Evolutionary conservation across 2,329 filamentous ascomycete species (phyloP).

Genomic region (Trichophyton schoenleinii): DNA sequence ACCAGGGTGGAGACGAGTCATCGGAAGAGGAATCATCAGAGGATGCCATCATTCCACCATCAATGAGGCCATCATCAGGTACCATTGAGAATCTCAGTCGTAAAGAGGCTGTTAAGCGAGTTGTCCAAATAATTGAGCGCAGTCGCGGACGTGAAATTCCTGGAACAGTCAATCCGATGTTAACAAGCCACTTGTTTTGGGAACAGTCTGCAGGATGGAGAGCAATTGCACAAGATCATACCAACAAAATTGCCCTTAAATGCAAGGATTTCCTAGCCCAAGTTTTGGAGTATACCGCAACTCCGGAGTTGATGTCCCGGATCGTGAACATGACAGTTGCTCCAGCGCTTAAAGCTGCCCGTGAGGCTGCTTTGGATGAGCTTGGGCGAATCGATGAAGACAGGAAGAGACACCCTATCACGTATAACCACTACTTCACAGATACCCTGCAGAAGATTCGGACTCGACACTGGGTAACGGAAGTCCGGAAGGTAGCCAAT

Average conservation of each 20-base stretch:
- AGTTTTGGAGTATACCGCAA: slow-evolving; percentile 30
- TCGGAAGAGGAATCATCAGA: not conserved
- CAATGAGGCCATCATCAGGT: not conserved
- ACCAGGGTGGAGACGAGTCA: not conserved
- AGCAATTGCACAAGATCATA: slow-evolving; percentile 19
- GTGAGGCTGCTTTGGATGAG: slow-evolving; percentile 33
- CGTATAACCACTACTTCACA: slow-evolving; percentile 28
- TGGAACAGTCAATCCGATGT: slow-evolving; percentile 46
- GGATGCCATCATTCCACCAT: no score
- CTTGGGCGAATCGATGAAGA: slow-evolving; percentile 32
- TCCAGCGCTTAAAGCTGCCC: slow-evolving; percentile 21
- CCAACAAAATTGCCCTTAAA: slow-evolving; percentile 22
- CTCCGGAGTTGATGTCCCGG: slow-evolving; percentile 24
- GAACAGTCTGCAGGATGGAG: slow-evolving; percentile 47
- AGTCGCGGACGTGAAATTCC: slow-evolving; percentile 44
- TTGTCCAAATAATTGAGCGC: slow-evolving; percentile 27
- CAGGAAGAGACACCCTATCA: slow-evolving; percentile 20
- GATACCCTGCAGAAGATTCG: slow-evolving; percentile 22
- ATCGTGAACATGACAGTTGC: slow-evolving; percentile 21
- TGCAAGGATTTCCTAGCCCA: slow-evolving; percentile 23
- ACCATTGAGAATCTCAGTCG: slow-evolving; percentile 17
- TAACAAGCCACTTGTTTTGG: slow-evolving; percentile 48
- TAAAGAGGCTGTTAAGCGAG: slow-evolving; percentile 29
- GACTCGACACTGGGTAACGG: not conserved
- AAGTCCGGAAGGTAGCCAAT: not conserved